Evolutionary conservation across 2,329 filamentous ascomycete species (phyloP).

Genomic region (Aspergillus fijiensis): DNA sequence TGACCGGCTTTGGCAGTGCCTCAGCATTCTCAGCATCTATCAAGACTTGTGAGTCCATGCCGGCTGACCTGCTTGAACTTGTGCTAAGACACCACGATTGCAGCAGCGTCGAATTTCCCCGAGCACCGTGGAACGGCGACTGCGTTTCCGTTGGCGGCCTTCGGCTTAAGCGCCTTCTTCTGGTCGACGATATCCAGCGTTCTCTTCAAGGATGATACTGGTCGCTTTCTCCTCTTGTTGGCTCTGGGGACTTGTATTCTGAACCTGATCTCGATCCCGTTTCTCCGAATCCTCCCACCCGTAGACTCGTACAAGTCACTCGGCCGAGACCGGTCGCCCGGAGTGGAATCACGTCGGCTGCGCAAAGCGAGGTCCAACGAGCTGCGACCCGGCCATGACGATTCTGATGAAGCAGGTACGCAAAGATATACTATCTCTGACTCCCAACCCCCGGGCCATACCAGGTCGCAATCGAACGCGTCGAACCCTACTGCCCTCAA

Average conservation of each 20-base stretch:
- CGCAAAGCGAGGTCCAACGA: constrained; percentile 34
- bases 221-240: constrained; percentile 75
- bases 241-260: constrained; percentile 75
- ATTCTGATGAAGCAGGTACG: constrained; percentile 39
- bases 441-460: constrained; percentile 26
- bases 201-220: constrained; percentile 79
- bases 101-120: constrained; percentile 86
- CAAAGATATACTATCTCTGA: constrained; percentile 35
- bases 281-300: constrained; percentile 71
- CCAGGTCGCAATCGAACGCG: constrained; percentile 31
- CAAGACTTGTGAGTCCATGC: constrained; percentile 60
- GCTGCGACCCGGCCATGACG: constrained; percentile 23
- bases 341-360: constrained; percentile 32
- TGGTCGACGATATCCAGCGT: constrained; percentile 79
- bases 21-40: constrained; percentile 86
- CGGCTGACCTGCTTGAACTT: background rate
- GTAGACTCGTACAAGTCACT: constrained; percentile 47
- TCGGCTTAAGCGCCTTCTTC: constrained; percentile 94
- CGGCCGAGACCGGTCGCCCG: constrained; percentile 30
- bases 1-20: constrained; percentile 86
- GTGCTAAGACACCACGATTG: constrained; percentile 25
- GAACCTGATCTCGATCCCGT: constrained; percentile 76
- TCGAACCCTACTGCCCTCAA: constrained; percentile 26
- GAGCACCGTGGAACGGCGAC: constrained; percentile 89
- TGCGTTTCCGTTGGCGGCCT: constrained; percentile 87